Evolutionary conservation across 1,284 basidiomycete genomes (phyloP).

Genomic region (Marasmius oreades): DNA sequence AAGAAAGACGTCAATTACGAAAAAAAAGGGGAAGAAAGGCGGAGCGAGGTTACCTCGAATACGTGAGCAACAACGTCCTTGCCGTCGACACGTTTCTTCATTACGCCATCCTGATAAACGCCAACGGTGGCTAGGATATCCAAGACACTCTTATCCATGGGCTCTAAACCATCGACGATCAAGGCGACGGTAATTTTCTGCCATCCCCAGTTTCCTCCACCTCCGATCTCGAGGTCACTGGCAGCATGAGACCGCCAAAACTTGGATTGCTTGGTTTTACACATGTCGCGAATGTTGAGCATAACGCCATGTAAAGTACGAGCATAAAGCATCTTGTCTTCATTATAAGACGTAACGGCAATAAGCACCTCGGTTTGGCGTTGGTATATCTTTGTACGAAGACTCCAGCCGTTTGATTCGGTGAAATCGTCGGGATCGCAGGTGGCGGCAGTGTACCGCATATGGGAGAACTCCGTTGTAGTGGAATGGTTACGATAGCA

Average conservation of each 20-base stretch:
- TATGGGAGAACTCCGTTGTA: conserved; percentile 74
- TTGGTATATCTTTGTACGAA: conserved; percentile 67
- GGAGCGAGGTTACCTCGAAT: conserved; percentile 51
- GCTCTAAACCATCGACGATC: conserved; percentile 90
- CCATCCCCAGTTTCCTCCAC: conserved; percentile 96
- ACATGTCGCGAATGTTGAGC: conserved; percentile 97
- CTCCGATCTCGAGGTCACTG: conserved; percentile 69
- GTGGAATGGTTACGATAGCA: conserved; percentile 51
- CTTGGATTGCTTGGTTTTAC: conserved; percentile 93
- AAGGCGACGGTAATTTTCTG: conserved; percentile 89
- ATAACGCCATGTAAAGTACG: conserved; percentile 94
- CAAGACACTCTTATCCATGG: conserved; percentile 93
- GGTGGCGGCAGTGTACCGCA: conserved; percentile 79
- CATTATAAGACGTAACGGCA: conserved; percentile 66
- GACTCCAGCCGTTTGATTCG: conserved; percentile 60
- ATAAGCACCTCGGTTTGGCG: conserved; percentile 79
- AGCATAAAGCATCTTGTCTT: conserved; percentile 80
- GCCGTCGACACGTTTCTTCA: conserved; percentile 81
- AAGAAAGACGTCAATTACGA: conserved; percentile 15
- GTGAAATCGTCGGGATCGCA: conserved; percentile 83
- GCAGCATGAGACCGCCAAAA: conserved; percentile 86
- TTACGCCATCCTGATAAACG: conserved; percentile 90
- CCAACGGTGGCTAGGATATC: conserved; percentile 87
- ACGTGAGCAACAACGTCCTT: conserved; percentile 77
- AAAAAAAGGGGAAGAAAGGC: conserved; percentile 9